phyloP scores from a whole-genome alignment of 2,329 filamentous ascomycete species.

The Monosporascus sp. region DNA sequence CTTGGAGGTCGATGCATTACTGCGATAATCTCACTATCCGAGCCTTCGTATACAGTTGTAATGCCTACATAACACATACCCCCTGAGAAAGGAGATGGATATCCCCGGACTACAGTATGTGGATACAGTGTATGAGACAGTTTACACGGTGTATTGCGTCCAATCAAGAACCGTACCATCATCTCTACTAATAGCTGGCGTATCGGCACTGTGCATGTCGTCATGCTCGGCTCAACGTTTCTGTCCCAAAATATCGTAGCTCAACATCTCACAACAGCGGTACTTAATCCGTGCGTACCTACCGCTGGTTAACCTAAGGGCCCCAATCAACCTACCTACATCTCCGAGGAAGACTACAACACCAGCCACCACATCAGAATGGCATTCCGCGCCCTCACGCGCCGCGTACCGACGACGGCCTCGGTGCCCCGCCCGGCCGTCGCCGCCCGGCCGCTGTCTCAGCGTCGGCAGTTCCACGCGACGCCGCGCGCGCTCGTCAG shows the following conservation, averaged over 20 bases:
- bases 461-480: slow-evolving; percentile 54
- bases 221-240: background rate
- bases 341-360: too few relatives aligned
- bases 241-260: slow-evolving; percentile 14
- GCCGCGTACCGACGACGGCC: slow-evolving; percentile 10
- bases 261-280: background rate
- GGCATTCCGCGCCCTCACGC: slow-evolving; percentile 22
- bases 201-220: background rate
- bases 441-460: slow-evolving; percentile 3
- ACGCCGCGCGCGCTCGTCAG: slow-evolving; percentile 61
- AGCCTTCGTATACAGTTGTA: too few relatives aligned
- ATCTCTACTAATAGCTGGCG: too few relatives aligned
- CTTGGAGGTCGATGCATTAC: too few relatives aligned
- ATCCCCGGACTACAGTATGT: too few relatives aligned
- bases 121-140: too few relatives aligned
- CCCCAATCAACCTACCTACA: background rate
- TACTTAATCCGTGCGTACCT: background rate
- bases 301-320: background rate
- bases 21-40: too few relatives aligned
- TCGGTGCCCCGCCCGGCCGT: slow-evolving; percentile 15
- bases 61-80: too few relatives aligned
- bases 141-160: too few relatives aligned
- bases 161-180: too few relatives aligned
- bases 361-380: slow-evolving; percentile 5
- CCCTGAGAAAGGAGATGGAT: too few relatives aligned